Percentiles rank a stretch among this genome's conserved stretches.
phyloP scores from a whole-genome alignment of 169 alveolate genomes.

The Plasmodium berghei region DNA sequence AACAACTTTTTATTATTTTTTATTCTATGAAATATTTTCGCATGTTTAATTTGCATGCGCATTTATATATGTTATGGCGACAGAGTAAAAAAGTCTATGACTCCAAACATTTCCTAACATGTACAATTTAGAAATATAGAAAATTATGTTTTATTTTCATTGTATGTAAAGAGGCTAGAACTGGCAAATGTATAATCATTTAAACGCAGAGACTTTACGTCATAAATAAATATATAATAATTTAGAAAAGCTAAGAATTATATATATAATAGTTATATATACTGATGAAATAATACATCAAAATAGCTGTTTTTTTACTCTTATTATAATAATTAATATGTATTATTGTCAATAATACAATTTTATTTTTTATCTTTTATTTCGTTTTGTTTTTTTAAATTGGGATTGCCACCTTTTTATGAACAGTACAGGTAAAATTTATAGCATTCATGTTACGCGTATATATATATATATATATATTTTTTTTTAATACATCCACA shows the following conservation, averaged over 20 bases:
- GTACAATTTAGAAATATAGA: conserved; percentile 1
- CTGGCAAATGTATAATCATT: too few relatives aligned
- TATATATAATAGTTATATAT: too few relatives aligned
- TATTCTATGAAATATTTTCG: neutral
- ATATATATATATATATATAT: neutral
- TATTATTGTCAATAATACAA: too few relatives aligned
- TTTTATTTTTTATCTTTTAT: too few relatives aligned
- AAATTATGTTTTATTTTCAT: neutral
- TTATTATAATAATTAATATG: too few relatives aligned
- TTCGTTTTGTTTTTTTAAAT: too few relatives aligned
- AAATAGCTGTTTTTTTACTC: too few relatives aligned
- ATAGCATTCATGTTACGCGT: neutral
- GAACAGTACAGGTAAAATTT: neutral
- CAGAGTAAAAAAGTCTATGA: neutral
- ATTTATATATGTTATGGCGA: neutral
- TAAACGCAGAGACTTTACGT: too few relatives aligned
- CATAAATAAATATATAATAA: too few relatives aligned
- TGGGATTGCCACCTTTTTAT: neutral
- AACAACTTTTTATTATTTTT: neutral
- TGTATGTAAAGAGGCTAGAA: neutral
- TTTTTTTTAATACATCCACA: neutral
- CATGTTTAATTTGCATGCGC: neutral
- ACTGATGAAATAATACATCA: too few relatives aligned
- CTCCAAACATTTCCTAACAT: neutral
- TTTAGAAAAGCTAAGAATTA: too few relatives aligned